Evolutionary conservation across 2,329 filamentous ascomycete species (phyloP).

Genomic region (Cadophora malorum): DNA sequence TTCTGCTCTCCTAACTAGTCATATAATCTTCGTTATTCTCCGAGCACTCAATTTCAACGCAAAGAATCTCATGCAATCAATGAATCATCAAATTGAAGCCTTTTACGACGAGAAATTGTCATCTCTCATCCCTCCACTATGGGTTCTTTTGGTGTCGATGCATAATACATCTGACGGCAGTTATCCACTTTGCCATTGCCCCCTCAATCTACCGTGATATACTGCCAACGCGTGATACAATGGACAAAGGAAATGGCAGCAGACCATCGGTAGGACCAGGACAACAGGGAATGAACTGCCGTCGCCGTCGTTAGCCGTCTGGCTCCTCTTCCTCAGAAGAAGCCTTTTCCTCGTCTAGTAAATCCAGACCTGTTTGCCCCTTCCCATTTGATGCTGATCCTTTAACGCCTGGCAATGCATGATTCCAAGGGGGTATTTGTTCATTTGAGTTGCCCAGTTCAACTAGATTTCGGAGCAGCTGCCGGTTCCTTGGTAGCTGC

Average conservation of each 20-base stretch:
- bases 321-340: conserved; percentile 71
- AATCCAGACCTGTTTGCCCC: conserved; percentile 40
- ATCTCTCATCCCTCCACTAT: conserved; percentile 8
- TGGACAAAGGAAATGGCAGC: conserved; percentile 34
- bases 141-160: conserved; percentile 23
- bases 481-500: conserved; percentile 47
- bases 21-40: conserved; percentile 21
- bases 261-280: conserved; percentile 49
- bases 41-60: conserved; percentile 18
- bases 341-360: conserved; percentile 58
- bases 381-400: conserved; percentile 40
- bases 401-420: conserved; percentile 45
- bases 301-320: conserved; percentile 64
- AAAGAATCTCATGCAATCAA: conserved; percentile 12
- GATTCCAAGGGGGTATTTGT: conserved; percentile 42
- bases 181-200: conserved; percentile 66
- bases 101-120: conserved; percentile 33
- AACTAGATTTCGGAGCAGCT: conserved; percentile 47
- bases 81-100: conserved; percentile 24
- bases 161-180: conserved; percentile 54
- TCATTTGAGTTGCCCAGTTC: conserved; percentile 66
- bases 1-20: conserved; percentile 38
- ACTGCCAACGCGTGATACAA: conserved; percentile 23
- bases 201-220: conserved; percentile 51
- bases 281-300: conserved; percentile 68